These are phyloP conservation scores for Pyrrhoderma lamaoense DNA, from an alignment of 1,284 basidiomycete species.

Conservation along the genomic window DNA sequence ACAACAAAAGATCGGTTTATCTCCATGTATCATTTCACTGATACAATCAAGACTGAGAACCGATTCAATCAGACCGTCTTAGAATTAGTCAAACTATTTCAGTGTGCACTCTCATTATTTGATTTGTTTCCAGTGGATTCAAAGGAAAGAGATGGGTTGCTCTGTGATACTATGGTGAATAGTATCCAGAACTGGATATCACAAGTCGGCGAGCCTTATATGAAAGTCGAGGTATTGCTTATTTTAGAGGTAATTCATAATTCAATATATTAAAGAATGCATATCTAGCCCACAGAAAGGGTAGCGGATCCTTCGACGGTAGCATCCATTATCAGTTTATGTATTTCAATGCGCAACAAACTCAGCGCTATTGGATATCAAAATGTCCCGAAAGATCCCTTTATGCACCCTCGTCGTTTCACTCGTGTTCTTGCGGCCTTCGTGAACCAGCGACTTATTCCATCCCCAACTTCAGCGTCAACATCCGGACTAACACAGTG, in stretches of 20 bases:
- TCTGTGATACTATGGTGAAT: slow-evolving; percentile 68
- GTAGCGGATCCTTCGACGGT: slow-evolving; percentile 65
- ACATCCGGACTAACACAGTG: slow-evolving; percentile 21
- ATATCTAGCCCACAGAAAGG: slow-evolving; percentile 55
- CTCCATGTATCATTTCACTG: slow-evolving; percentile 51
- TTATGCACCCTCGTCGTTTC: slow-evolving; percentile 57
- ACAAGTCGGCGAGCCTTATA: slow-evolving; percentile 52
- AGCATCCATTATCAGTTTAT: slow-evolving; percentile 58
- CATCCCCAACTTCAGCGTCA: slow-evolving; percentile 22
- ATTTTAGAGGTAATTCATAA: slow-evolving; percentile 31
- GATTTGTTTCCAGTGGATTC: slow-evolving; percentile 44
- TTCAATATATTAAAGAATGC: background rate
- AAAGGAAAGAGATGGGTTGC: slow-evolving; percentile 49
- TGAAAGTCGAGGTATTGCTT: slow-evolving; percentile 51
- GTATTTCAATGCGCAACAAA: slow-evolving; percentile 60
- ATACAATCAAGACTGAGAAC: slow-evolving; percentile 27
- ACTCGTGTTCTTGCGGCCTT: slow-evolving; percentile 34
- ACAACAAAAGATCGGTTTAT: slow-evolving; percentile 71
- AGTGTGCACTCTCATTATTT: slow-evolving; percentile 60
- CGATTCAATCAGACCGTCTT: slow-evolving; percentile 55
- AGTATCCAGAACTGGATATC: slow-evolving; percentile 60
- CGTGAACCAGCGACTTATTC: slow-evolving; percentile 18
- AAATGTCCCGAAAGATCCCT: slow-evolving; percentile 66
- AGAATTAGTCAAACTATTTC: slow-evolving; percentile 65
- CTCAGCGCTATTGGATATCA: slow-evolving; percentile 48